These are phyloP conservation scores for Bacidia rubella DNA, from an alignment of 495 filamentous ascomycete genomes.

Conservation along the genomic window DNA sequence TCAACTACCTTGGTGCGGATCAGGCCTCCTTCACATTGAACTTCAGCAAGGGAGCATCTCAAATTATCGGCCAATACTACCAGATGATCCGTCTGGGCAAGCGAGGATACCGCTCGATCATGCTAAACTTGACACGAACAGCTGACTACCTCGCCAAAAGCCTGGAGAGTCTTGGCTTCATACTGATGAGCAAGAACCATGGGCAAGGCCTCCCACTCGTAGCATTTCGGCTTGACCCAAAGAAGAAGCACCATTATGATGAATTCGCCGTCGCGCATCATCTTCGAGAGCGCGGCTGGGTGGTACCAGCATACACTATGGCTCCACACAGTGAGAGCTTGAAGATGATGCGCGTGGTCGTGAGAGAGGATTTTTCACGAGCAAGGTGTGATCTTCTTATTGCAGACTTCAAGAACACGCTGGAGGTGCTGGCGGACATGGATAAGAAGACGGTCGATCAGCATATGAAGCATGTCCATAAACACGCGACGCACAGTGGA, in stretches of 20 bases:
- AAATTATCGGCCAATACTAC: slow-evolving; percentile 93
- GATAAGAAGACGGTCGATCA: slow-evolving; percentile 51
- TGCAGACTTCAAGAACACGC: slow-evolving; percentile 55
- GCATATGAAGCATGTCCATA: slow-evolving; percentile 43
- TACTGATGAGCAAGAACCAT: slow-evolving; percentile 65
- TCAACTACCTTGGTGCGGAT: slow-evolving; percentile 90
- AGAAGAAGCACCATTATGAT: slow-evolving; percentile 53
- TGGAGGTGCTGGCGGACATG: slow-evolving; percentile 56
- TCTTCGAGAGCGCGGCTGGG: slow-evolving; percentile 72
- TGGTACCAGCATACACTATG: slow-evolving; percentile 92
- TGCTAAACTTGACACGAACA: slow-evolving; percentile 73
- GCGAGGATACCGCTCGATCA: slow-evolving; percentile 73
- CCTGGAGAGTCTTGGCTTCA: slow-evolving; percentile 60
- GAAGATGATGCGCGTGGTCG: slow-evolving; percentile 78
- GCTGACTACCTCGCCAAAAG: slow-evolving; percentile 63
- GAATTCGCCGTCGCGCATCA: slow-evolving; percentile 73
- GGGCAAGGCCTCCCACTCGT: slow-evolving; percentile 74
- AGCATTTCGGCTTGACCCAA: slow-evolving; percentile 58
- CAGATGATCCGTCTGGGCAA: slow-evolving; percentile 86
- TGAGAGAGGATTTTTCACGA: slow-evolving; percentile 77
- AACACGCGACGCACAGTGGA: slow-evolving; percentile 39
- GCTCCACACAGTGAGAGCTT: slow-evolving; percentile 64
- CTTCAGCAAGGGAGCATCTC: slow-evolving; percentile 84
- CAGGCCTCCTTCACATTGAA: slow-evolving; percentile 97
- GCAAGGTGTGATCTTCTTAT: slow-evolving; percentile 61